Evolutionary conservation across 768 basidiomycete genomes (phyloP), one percentile per base, ranked within the genome.

Genomic region (Daedaleopsis nitida): DNA sequence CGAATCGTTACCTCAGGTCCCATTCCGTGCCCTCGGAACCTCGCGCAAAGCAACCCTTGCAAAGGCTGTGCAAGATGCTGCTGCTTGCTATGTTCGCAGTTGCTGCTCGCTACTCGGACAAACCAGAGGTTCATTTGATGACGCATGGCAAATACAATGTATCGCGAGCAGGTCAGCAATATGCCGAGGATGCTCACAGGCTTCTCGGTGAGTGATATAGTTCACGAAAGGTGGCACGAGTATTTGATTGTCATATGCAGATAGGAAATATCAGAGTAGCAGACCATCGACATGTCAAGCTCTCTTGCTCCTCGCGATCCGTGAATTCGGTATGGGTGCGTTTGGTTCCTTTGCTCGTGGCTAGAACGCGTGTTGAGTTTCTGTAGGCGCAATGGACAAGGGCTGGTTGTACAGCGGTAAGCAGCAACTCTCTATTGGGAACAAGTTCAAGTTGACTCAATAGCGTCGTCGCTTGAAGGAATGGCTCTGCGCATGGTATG

Each of bases 241-340:
- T 4, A 9, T 24, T 45, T 14, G 27, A 13, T 16, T n/a, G 2
- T 9, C 32, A 5, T n/a, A 16, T 12, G 8, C n/a, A 91, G 84
- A 84, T 55, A 79, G 84, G 65, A 79, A 86, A 12, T 86, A 87
- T 56, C 87, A 90, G 62, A 82, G 82, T 52, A 86, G 84, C 56
- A 80, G 88, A 35, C 83, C 86, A 37, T 87, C 91, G 4, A 91
- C 90, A 0, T 90, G 91, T 23, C 94, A 96, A 69, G 83, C 92
- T 1, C 73, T 95, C 14, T 78, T 96, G 47, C 81, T 96, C 13
- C 74, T 94, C 13, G 91, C 91, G 0, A 85, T 91, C 70, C 83
- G 92, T 6, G 92, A 95, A 76, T 89, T 94, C 70, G 94, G 94
- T 14, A 87, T 92, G 38, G 92, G 91, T 68, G 80, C 75, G 73